Conservation (phyloP, 495 filamentous ascomycete genomes). For the Xylaria castorea region DNA sequence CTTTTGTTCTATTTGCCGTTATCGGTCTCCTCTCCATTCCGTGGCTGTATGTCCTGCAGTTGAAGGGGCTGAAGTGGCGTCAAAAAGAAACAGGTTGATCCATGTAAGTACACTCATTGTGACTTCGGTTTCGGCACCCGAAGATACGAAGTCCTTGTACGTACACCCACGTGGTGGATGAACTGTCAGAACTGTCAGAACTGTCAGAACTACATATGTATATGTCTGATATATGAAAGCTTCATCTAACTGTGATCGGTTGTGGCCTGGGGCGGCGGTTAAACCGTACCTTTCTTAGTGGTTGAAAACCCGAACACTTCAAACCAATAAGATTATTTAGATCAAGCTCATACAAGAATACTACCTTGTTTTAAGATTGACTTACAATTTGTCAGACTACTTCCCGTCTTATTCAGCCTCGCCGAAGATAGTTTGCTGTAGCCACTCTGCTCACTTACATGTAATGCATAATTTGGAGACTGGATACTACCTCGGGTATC, state of each 20-base stretch:
- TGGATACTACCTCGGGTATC: neutral
- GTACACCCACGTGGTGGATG: neutral
- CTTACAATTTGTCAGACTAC: neutral
- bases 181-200: conserved; percentile 11
- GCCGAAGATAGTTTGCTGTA: neutral
- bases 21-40: neutral
- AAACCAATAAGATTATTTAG: neutral
- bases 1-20: neutral
- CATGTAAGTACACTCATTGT: neutral
- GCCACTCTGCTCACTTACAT: neutral
- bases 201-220: conserved; percentile 7
- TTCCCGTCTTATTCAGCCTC: neutral
- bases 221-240: neutral
- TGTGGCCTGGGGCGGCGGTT: neutral
- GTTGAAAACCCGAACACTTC: neutral
- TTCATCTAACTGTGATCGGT: neutral
- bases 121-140: neutral
- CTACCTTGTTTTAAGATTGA: neutral
- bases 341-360: neutral
- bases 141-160: neutral
- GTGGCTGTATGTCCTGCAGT: neutral
- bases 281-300: neutral
- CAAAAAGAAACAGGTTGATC: neutral
- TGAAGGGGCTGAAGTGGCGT: conserved; percentile 7
- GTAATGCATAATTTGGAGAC: neutral